Percentiles rank a stretch among this genome's conserved stretches.
Evolutionary conservation across 345 rosid species (phyloP).

Genomic region (Physaria fendleri): DNA sequence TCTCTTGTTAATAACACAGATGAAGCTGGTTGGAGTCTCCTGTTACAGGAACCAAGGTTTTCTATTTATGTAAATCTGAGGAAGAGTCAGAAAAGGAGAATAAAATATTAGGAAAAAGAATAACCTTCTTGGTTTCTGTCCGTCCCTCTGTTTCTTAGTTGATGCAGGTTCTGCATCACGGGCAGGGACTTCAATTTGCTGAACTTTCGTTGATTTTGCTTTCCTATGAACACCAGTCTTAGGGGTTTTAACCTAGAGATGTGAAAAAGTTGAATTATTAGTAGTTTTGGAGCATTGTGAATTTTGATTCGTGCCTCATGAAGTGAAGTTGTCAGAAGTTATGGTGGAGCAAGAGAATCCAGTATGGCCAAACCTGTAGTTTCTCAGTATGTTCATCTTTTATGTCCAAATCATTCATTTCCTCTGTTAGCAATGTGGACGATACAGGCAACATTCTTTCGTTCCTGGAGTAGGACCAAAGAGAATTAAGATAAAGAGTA

Average conservation of each 20-base stretch:
- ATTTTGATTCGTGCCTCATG: background rate
- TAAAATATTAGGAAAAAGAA: background rate
- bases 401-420: conserved; percentile 40
- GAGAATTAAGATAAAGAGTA: background rate
- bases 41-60: conserved; percentile 19
- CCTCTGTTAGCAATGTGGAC: conserved; percentile 45
- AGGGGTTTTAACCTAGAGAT: conserved; percentile 7
- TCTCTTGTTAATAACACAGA: conserved; percentile 62
- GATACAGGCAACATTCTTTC: conserved; percentile 72
- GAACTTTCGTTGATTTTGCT: background rate
- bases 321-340: background rate
- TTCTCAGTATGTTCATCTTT: conserved; percentile 45
- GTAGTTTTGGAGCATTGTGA: background rate
- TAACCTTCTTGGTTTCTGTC: conserved; percentile 30
- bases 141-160: conserved; percentile 13
- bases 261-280: background rate
- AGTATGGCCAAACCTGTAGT: conserved; percentile 43
- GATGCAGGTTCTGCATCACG: conserved; percentile 24
- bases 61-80: background rate
- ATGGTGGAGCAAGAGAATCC: conserved; percentile 1
- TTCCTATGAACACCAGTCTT: conserved; percentile 4
- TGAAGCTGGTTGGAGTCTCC: conserved; percentile 80
- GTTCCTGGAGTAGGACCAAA: conserved; percentile 18
- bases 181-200: conserved; percentile 5
- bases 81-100: background rate